Evolutionary conservation across 768 basidiomycete genomes (phyloP), one percentile per base, ranked within the genome.

Genomic region (Boletus sp.): DNA sequence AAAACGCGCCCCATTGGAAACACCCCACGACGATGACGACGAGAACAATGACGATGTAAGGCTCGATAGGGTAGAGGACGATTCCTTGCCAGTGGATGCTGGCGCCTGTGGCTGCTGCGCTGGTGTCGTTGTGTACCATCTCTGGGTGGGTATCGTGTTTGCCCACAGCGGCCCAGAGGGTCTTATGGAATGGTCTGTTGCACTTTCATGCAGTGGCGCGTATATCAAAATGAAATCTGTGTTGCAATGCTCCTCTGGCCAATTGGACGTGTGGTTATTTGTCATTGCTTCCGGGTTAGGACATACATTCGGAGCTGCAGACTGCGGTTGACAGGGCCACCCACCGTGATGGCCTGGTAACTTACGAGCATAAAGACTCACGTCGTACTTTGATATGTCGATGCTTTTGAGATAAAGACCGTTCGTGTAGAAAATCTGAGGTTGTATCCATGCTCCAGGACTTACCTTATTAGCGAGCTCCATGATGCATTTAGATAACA

Each of bases 1-100:
- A 6, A 52, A 41, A 50, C 15, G 52, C 36, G 9, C 20, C 57
- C 65, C 62, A 64, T 39, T 64, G 59, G 52, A 67, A 67, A 46
- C 54, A 52, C 40, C 63, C 65, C 29, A 64, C 50, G n/a, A 55
- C 1, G 47, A 67, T 47, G 29, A 66, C 18, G 30, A 59, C 52
- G n/a, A 28, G 3, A 7, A 46, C 36, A 28, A 66, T 53, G 39
- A 45, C 24, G 20, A 65, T 24, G 54, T 66, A 66, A 8, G 55
- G 59, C 11, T 40, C 39, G 46, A 55, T 41, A 9, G 65, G 65
- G 20, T 67, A 66, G n/a, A 52, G 42, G 11, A 52, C 59, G 3
- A 62, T 57, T 44, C 61, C 59, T 45, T 41, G n/a, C n/a, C n/a
- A n/a, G n/a, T n/a, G 55, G 42, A 57, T 57, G 35, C 55, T 24